phyloP scores from a whole-genome alignment of 1,284 basidiomycete genomes.

The Earliella scabrosa region DNA sequence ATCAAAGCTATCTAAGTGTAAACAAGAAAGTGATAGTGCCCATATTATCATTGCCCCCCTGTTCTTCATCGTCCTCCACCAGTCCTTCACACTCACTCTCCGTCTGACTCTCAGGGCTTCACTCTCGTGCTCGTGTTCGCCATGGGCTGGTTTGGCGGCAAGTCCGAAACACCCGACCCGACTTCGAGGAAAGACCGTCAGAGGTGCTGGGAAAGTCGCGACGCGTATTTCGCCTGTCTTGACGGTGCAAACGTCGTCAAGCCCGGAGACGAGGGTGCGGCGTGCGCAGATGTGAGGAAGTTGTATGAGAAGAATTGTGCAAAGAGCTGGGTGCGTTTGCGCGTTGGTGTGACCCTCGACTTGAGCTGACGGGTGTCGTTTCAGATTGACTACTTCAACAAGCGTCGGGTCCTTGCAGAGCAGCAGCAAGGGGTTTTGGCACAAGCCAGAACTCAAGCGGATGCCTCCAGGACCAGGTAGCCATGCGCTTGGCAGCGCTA shows the following conservation, averaged over 20 bases:
- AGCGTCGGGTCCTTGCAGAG: slow-evolving; percentile 74
- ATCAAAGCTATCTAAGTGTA: background rate
- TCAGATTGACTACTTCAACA: slow-evolving; percentile 86
- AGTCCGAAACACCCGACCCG: slow-evolving; percentile 44
- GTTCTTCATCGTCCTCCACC: too few species aligned
- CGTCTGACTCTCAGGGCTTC: background rate
- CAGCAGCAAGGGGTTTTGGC: slow-evolving; percentile 70
- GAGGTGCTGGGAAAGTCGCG: slow-evolving; percentile 79
- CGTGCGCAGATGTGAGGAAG: slow-evolving; percentile 56
- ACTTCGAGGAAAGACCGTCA: slow-evolving; percentile 60
- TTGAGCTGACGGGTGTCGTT: background rate
- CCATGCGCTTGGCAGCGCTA: background rate
- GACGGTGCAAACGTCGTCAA: slow-evolving; percentile 67
- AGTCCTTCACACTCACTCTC: background rate
- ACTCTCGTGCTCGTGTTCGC: background rate
- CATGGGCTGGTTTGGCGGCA: slow-evolving; percentile 42
- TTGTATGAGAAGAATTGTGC: slow-evolving; percentile 72
- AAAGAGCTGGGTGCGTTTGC: slow-evolving; percentile 76
- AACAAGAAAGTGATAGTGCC: too few species aligned
- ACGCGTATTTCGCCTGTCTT: slow-evolving; percentile 79
- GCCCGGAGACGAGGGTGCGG: slow-evolving; percentile 65
- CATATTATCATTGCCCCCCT: too few species aligned
- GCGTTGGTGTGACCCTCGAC: background rate
- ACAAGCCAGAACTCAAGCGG: slow-evolving; percentile 55
- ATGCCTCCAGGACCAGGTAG: slow-evolving; percentile 41